These are phyloP conservation scores for Acidiella bohemica DNA, from an alignment of 495 filamentous ascomycete species.

Conservation along the genomic window DNA sequence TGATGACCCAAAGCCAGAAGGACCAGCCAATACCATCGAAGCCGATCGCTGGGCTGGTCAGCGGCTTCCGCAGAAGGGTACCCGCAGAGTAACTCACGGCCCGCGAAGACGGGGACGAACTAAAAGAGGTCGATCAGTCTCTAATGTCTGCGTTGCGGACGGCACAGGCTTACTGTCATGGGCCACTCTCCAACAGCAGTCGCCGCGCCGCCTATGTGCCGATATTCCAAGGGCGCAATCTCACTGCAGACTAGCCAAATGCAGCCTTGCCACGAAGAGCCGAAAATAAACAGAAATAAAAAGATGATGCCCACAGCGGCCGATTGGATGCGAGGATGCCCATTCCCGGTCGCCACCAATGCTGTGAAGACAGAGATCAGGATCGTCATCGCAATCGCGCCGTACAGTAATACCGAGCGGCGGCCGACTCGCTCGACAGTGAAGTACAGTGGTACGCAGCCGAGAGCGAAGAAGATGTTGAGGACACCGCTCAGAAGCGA, in stretches of 20 bases:
- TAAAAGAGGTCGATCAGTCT: too few species aligned
- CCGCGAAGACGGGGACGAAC: slow-evolving; percentile 20
- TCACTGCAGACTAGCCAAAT: slow-evolving; percentile 21
- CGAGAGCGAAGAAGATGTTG: slow-evolving; percentile 21
- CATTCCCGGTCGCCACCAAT: slow-evolving; percentile 8
- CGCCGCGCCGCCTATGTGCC: slow-evolving; percentile 16
- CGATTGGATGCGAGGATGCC: slow-evolving; percentile 9
- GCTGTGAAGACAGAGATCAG: slow-evolving; percentile 18
- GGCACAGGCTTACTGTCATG: too few species aligned
- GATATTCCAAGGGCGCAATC: slow-evolving; percentile 19
- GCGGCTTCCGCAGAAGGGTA: too few species aligned
- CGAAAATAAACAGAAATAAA: slow-evolving; percentile 15
- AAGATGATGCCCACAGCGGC: slow-evolving; percentile 18
- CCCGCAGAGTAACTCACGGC: slow-evolving; percentile 10
- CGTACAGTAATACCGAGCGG: slow-evolving; percentile 18
- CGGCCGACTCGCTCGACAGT: slow-evolving; percentile 20
- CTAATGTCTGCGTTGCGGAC: too few species aligned
- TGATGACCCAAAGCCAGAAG: slow-evolving; percentile 22
- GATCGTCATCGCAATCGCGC: slow-evolving; percentile 19
- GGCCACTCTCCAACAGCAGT: slow-evolving; percentile 18
- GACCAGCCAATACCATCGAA: slow-evolving; percentile 16
- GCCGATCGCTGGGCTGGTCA: slow-evolving; percentile 16
- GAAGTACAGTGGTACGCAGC: slow-evolving; percentile 21
- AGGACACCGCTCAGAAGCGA: slow-evolving; percentile 18
- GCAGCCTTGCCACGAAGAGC: slow-evolving; percentile 19